phyloP scores from a whole-genome alignment of 495 filamentous ascomycete species.

The Cudoniella acicularis region DNA sequence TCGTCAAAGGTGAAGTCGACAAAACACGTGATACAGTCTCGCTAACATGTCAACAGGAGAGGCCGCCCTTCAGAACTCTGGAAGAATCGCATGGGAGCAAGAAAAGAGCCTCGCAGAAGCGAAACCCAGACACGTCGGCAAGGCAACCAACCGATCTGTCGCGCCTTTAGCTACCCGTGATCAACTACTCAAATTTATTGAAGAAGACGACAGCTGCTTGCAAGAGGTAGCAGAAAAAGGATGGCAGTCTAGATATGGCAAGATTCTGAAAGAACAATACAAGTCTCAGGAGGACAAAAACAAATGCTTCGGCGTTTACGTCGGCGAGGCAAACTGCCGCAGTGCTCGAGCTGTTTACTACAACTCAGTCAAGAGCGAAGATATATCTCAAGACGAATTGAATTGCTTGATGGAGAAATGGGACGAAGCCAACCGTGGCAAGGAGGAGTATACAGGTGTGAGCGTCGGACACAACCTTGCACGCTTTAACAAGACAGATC shows the following conservation, averaged over 20 bases:
- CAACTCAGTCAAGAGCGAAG: neutral
- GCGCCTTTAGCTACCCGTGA: neutral
- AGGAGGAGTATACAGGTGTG: neutral
- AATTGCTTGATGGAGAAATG: neutral
- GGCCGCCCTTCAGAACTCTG: neutral
- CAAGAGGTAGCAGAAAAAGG: neutral
- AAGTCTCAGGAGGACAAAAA: neutral
- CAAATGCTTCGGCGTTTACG: neutral
- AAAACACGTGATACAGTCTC: neutral
- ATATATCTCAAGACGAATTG: neutral
- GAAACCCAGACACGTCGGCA: neutral
- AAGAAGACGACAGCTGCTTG: neutral
- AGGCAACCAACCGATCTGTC: neutral
- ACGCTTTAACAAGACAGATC: too few species aligned
- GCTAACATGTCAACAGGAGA: neutral
- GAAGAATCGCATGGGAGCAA: neutral
- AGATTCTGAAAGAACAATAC: neutral
- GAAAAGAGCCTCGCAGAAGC: neutral
- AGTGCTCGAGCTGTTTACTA: neutral
- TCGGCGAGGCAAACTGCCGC: neutral
- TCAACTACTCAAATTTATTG: neutral
- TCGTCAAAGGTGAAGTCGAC: neutral
- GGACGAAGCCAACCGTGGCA: neutral
- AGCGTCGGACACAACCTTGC: too few species aligned
- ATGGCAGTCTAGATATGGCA: neutral